Base-by-base conservation (phyloP, 75 land plant species). In the Adiantum capillusveneris region DNA sequence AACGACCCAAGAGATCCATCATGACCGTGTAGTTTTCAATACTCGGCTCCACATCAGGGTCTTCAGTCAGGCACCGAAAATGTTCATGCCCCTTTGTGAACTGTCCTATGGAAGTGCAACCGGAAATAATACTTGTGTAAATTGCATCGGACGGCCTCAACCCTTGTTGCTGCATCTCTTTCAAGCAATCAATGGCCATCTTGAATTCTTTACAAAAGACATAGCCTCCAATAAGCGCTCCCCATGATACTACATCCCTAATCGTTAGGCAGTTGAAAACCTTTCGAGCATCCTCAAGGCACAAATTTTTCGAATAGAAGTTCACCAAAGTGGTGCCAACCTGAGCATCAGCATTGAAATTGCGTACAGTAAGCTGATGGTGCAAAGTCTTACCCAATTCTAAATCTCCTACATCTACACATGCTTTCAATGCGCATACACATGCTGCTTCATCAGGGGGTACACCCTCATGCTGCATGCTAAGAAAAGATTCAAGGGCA, bases 351-450 rank as follows among this genome's bases (percentile, higher is more conserved):
- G 43, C 9, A 41, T 41, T 14, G 43, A 41, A 14, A 9, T 14
- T 14, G 14, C 14, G 12, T 41, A 41, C 43, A 9, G 14, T 41
- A 9, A 41, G 43, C 12, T 14, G 9, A 14, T 41, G 43, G 43
- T 41, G 43, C 14, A 41, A n/a, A n/a, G n/a, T n/a, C n/a, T n/a
- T 58, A 44, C 84, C 82, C 24, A 54, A 66, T 12, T 69, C 63
- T 57, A 84, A 53, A 24, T 72, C 64, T 11, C 75, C 75, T 44
- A 69, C 41, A 50, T 66, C 68, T 20, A 82, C 81, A 81, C 81
- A 84, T 29, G 84, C 84, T 21, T 74, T 65, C n/a, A 87, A 77
- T 53, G 58, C 65, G 57, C 81, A 75, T 20, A 80, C 73, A 60
- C 68, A 79, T 19, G 84, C 81, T 0, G 83, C 79, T 60, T 68